Base-by-base conservation (phyloP, 2,329 filamentous ascomycete species). In the Aspergillus carbonarius region DNA sequence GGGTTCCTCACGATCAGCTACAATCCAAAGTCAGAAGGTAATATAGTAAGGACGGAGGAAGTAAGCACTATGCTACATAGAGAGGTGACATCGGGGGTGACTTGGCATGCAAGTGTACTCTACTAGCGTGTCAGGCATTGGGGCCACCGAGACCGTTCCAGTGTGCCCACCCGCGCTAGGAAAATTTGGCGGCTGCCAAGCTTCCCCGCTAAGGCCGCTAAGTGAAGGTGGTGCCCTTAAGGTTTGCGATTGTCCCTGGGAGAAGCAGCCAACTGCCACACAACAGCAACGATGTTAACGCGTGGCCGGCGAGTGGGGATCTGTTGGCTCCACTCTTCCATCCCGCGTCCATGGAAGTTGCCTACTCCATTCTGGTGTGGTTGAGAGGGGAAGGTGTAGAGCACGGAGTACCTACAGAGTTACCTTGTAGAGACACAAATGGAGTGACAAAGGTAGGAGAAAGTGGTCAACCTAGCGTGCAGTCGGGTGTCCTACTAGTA, bases 191-290 rank as follows among this genome's bases (percentile, higher is more conserved):
- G 47, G 18, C 6, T 30, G 61, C 61, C 57, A 63, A 63, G 61
- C 61, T 63, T 63, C 57, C 44, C 59, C 52, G 52, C 44, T 51
- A 54, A 55, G 40, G 18, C 25, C 59, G 46, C 57, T 54, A 54
- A 54, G 49, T 42, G 55, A 52, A 39, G 55, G 34, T 34, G 20
- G 35, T 20, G 35, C 53, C 53, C 40, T 55, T 55, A 40, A 49
- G 32, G 42, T 49, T 55, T 49, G 27, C 35, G 8, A 23, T 51
- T 51, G 34, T 42, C 51, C 46, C 44, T 47, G 46, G 39, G 23
- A 20, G n/a, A 27, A 44, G n/a, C 34, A 15, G 17, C 7, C 15
- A 15, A 15, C 15, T 15, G 37, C 35, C 35, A 40, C 17, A 27
- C 51, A 42, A 32, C 20, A 20, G 17, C 40, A 54, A 44, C 37